Base-by-base conservation (phyloP, 2,329 filamentous ascomycete species). In the Cadophora sp. region DNA sequence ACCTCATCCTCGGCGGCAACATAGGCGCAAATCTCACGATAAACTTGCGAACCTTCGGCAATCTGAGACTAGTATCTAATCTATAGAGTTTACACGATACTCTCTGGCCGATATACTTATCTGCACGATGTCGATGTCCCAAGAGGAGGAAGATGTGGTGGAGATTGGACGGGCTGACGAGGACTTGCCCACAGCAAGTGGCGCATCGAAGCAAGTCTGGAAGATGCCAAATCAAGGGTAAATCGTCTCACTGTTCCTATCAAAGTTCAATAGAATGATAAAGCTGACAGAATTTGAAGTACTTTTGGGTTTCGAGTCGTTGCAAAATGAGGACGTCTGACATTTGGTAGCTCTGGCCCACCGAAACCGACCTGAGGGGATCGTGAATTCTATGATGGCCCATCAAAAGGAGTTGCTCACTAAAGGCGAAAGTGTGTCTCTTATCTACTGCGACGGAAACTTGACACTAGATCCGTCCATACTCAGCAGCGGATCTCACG, bases 361-460 rank as follows among this genome's bases (percentile, higher is more conserved):
- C 31, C 34, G 51, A 6, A 40, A 55, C 40, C 62, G 43, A 43
- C 31, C 51, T n/a, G 62, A 64, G 24, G 51, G n/a, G 1, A 50
- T 64, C 24, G 62, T 64, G 14, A 56, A 37, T 16, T 64, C 62
- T 1, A 64, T 64, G 62, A 51, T 64, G 22, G 51, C 26, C 16
- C 62, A 64, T 48, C 62, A 64, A n/a, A n/a, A 46, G 12, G 51
- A 58, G 7, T 37, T 64, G 12, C 37, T 64, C 1, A 64, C 31
- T 26, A 19, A 16, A 48, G 62, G 62, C 19, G 50, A 64, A 58
- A 64, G 37, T 58, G 62, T 64, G 3, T 64, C 62, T 58, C 34
- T 64, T 14, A 64, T 64, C 9, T 64, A 64, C 27, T 64, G 62
- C 34, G 62, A 64, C 11, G 62, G 62, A 27, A 55, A 56, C 12